Percentiles rank a stretch among this genome's conserved stretches.
These are phyloP conservation scores for Tetrahymena borealis DNA, from an alignment of 73 alveolate species.

Conservation along the genomic window DNA sequence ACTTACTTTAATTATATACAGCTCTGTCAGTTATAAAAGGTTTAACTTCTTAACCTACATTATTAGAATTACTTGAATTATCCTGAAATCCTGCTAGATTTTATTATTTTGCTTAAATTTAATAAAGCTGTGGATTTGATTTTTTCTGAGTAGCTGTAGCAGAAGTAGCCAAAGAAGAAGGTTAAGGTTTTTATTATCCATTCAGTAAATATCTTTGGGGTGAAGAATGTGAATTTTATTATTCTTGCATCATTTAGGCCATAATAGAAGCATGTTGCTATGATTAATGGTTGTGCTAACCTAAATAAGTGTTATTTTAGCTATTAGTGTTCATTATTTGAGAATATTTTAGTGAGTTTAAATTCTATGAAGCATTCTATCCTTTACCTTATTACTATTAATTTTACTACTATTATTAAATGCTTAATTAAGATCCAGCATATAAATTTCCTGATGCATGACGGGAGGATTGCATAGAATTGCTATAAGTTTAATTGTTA, in stretches of 20 bases:
- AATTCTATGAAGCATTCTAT: not conserved
- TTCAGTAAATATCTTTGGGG: not conserved
- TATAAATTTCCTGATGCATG: not conserved
- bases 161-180: not conserved
- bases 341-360: not conserved
- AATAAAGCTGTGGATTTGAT: not conserved
- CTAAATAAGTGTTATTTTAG: not conserved
- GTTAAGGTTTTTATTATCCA: not conserved
- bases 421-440: not conserved
- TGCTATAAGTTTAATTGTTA: not conserved
- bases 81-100: not conserved
- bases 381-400: not conserved
- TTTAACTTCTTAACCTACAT: not conserved
- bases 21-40: not conserved
- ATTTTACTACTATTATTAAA: not conserved
- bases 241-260: not conserved
- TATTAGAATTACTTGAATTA: not conserved
- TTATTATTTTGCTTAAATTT: not conserved
- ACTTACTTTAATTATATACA: not conserved
- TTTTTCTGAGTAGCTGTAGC: not conserved
- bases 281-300: too few species aligned
- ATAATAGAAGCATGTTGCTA: too few species aligned
- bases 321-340: not conserved
- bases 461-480: not conserved
- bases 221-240: not conserved